Percentiles rank a stretch among this genome's conserved stretches.
These are phyloP conservation scores for Paramecium sexaurelia DNA, from an alignment of 73 alveolate genomes.

Conservation along the genomic window DNA sequence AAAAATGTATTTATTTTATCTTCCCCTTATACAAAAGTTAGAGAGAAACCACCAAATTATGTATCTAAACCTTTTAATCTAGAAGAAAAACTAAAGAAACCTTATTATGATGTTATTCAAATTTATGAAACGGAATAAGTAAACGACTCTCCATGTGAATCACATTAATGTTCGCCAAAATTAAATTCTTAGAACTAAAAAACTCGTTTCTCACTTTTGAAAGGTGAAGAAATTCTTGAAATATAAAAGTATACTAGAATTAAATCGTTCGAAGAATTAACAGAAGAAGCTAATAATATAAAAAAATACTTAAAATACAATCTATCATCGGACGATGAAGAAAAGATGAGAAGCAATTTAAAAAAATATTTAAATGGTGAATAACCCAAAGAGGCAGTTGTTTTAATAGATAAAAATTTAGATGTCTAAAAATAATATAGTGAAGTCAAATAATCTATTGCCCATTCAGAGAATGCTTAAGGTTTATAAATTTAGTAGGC, in stretches of 20 bases:
- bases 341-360: neutral
- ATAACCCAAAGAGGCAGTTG: neutral
- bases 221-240: neutral
- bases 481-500: neutral
- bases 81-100: slow-evolving; percentile 33
- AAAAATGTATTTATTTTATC: neutral
- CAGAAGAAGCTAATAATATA: neutral
- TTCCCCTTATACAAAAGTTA: neutral
- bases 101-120: neutral
- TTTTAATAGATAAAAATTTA: neutral
- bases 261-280: slow-evolving; percentile 15
- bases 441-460: slow-evolving; percentile 30
- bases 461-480: neutral
- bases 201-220: neutral
- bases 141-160: neutral
- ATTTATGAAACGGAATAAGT: neutral
- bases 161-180: slow-evolving; percentile 6
- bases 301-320: neutral
- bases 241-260: neutral
- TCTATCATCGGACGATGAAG: neutral
- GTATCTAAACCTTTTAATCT: neutral
- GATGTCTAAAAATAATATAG: neutral
- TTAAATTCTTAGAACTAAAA: neutral
- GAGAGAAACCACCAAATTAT: slow-evolving; percentile 11
- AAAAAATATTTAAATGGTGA: neutral